A percentile compares a stretch with the other conserved stretches of the same genome.
Conservation (phyloP, 1,139 yeast species). For the Protomyces inundatus region DNA sequence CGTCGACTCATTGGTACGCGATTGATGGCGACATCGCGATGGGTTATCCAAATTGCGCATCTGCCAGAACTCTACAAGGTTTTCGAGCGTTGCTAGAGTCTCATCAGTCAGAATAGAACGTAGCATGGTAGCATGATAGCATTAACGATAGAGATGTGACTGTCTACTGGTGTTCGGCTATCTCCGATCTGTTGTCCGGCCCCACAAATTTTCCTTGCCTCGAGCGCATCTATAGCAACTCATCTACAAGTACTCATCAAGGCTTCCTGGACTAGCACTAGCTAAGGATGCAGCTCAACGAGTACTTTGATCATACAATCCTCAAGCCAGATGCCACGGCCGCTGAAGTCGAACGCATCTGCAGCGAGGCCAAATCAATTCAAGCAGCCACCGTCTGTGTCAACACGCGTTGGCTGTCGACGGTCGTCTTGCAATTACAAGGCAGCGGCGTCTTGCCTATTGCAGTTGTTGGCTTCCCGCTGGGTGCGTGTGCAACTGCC, state of each 20-base stretch:
- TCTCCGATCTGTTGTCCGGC: too few species aligned
- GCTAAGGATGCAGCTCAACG: too few species aligned
- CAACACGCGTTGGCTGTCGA: neutral
- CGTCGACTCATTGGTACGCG: slow-evolving; percentile 62
- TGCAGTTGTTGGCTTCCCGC: slow-evolving; percentile 1
- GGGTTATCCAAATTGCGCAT: slow-evolving; percentile 76
- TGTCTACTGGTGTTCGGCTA: too few species aligned
- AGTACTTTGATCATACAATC: neutral
- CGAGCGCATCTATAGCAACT: too few species aligned
- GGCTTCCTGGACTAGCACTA: too few species aligned
- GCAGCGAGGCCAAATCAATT: neutral
- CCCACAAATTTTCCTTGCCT: too few species aligned
- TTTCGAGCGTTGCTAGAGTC: slow-evolving; percentile 72
- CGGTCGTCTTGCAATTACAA: neutral
- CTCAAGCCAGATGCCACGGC: neutral
- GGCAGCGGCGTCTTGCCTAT: neutral
- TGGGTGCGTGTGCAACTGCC: neutral
- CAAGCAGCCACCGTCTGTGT: neutral
- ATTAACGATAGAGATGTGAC: too few species aligned
- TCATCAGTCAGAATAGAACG: too few species aligned
- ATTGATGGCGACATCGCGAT: slow-evolving; percentile 44
- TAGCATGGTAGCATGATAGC: too few species aligned
- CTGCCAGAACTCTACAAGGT: slow-evolving; percentile 86
- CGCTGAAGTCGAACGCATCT: neutral
- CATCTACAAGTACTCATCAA: too few species aligned